These are phyloP conservation scores for Mallotus repandus DNA, from an alignment of 441 rosid genomes.

Conservation along the genomic window DNA sequence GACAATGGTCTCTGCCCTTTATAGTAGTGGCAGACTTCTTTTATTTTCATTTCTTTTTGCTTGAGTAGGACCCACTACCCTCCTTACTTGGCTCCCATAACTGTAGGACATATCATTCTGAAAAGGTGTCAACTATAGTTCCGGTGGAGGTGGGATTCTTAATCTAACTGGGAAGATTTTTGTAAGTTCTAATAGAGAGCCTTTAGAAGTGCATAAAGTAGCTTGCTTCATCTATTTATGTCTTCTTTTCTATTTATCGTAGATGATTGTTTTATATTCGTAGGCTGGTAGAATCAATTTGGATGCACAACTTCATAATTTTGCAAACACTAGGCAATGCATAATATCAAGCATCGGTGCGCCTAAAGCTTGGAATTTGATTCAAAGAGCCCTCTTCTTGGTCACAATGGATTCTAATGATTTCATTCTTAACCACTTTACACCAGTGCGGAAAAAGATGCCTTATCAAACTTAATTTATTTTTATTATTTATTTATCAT, in stretches of 20 bases:
- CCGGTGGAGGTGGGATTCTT: conserved; percentile 77
- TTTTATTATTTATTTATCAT: too few relatives aligned
- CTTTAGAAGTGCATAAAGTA: not conserved
- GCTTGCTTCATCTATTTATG: not conserved
- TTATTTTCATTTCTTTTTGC: not conserved
- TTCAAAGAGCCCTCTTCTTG: conserved; percentile 48
- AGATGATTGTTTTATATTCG: not conserved
- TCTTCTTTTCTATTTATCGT: not conserved
- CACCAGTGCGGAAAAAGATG: conserved; percentile 28
- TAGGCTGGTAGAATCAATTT: conserved; percentile 65
- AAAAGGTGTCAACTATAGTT: conserved; percentile 75
- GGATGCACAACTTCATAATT: conserved; percentile 76
- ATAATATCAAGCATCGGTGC: conserved; percentile 49
- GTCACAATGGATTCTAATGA: conserved; percentile 72
- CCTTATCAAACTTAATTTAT: too few relatives aligned
- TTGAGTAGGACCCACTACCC: conserved; percentile 7
- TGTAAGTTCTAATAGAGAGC: conserved; percentile 35
- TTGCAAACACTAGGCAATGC: conserved; percentile 59
- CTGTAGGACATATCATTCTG: conserved; percentile 44
- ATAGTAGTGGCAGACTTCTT: conserved; percentile 40
- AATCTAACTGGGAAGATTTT: conserved; percentile 61
- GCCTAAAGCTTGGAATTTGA: conserved; percentile 36
- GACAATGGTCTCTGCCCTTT: too few relatives aligned
- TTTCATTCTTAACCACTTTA: conserved; percentile 63
- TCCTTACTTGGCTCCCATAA: conserved; percentile 77